These are phyloP conservation scores for Candida silvatica DNA, from an alignment of 805 yeast genomes.

Conservation along the genomic window DNA sequence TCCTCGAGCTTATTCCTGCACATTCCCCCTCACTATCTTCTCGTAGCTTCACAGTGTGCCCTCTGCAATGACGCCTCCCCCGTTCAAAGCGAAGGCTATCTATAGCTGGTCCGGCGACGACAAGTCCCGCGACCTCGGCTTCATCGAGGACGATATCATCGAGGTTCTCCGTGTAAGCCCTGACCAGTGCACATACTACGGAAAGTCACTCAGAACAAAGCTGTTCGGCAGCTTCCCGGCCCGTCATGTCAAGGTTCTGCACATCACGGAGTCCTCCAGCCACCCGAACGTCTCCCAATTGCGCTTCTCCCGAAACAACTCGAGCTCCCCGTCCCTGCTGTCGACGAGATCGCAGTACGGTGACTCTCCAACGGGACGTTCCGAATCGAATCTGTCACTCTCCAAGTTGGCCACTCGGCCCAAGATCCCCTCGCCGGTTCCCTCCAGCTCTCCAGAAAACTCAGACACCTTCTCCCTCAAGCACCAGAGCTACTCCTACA, in stretches of 20 bases:
- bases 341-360: neutral
- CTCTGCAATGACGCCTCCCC: constrained; percentile 7
- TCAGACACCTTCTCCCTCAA: constrained; percentile 7
- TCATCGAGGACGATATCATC: constrained; percentile 86
- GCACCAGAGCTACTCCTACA: constrained; percentile 5
- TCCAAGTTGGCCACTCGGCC: neutral
- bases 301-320: neutral
- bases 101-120: constrained; percentile 95
- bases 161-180: constrained; percentile 65
- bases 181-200: constrained; percentile 92
- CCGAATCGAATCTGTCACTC: neutral
- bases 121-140: constrained; percentile 75
- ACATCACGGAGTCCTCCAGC: constrained; percentile 17
- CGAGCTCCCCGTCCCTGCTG: constrained; percentile 1
- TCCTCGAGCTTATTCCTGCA: too few species aligned
- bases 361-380: neutral
- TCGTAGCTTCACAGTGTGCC: neutral
- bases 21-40: neutral
- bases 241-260: constrained; percentile 65
- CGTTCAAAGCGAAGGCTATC: constrained; percentile 40
- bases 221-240: constrained; percentile 82
- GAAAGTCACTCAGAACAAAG: constrained; percentile 69
- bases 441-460: constrained; percentile 5
- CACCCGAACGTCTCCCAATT: constrained; percentile 10
- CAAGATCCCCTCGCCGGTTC: neutral